These are phyloP conservation scores for Hericium alpestre DNA, from an alignment of 768 basidiomycete species.

Conservation along the genomic window DNA sequence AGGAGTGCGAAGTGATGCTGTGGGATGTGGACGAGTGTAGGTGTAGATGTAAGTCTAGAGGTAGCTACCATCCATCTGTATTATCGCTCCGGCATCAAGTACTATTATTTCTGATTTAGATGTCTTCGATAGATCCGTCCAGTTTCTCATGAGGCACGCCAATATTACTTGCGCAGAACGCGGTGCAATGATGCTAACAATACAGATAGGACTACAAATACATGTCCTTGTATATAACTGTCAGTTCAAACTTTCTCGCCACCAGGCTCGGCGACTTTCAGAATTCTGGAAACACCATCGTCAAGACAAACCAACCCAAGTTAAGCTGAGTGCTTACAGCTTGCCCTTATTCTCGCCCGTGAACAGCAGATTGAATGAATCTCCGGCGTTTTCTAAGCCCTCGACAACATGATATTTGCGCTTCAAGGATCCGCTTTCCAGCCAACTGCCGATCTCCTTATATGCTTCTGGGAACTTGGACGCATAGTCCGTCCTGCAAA, in stretches of 20 bases:
- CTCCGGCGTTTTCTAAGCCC: neutral
- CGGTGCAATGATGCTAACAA: too few species aligned
- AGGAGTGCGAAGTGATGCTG: slow-evolving; percentile 20
- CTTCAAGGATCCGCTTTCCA: too few species aligned
- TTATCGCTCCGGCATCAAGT: neutral
- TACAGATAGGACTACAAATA: too few species aligned
- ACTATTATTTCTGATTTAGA: neutral
- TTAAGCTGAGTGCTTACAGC: too few species aligned
- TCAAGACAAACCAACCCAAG: too few species aligned
- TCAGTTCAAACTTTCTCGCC: too few species aligned
- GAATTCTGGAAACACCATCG: too few species aligned
- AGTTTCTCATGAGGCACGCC: too few species aligned
- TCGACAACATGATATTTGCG: neutral
- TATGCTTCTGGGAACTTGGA: neutral
- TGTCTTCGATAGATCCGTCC: too few species aligned
- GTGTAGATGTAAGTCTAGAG: neutral
- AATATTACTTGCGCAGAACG: too few species aligned
- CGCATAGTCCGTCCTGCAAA: neutral
- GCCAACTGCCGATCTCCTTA: neutral
- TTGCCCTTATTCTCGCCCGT: neutral
- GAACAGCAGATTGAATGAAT: neutral
- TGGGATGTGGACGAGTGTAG: too few species aligned
- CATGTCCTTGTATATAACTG: neutral
- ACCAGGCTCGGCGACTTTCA: too few species aligned
- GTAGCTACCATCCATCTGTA: neutral